A percentile compares a stretch with the other conserved stretches of the same genome.
Evolutionary conservation across 108 stramenopile species (phyloP).

Genomic region (Mediolabrus comicus): DNA sequence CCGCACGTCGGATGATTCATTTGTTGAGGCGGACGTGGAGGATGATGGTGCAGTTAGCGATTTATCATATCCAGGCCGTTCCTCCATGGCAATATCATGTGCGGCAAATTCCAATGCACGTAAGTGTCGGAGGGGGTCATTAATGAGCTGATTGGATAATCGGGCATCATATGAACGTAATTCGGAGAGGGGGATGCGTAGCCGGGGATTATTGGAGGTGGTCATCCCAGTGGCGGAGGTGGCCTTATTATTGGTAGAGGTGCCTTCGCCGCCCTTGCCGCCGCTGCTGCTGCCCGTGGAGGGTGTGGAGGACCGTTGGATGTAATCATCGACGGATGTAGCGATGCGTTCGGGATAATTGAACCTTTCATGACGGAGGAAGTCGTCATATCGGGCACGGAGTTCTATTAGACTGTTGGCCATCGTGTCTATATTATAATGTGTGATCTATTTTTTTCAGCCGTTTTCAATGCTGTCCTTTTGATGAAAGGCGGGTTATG

Average conservation of each 20-base stretch:
- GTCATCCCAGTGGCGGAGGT: slow-evolving; percentile 1
- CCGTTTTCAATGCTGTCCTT: no score
- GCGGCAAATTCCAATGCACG: slow-evolving; percentile 78
- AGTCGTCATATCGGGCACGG: slow-evolving; percentile 41
- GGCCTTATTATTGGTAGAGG: slow-evolving; percentile 4
- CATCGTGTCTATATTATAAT: neutral
- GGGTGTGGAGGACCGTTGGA: slow-evolving; percentile 42
- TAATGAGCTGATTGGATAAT: slow-evolving; percentile 52
- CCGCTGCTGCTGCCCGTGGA: neutral
- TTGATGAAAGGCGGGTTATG: no score
- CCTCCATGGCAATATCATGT: slow-evolving; percentile 70
- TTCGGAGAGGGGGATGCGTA: slow-evolving; percentile 65
- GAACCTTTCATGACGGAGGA: slow-evolving; percentile 40
- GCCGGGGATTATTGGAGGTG: slow-evolving; percentile 55
- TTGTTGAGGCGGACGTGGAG: neutral
- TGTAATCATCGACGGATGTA: slow-evolving; percentile 70
- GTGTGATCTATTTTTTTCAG: no score
- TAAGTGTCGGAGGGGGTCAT: slow-evolving; percentile 78
- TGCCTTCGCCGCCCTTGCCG: neutral
- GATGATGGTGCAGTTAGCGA: neutral
- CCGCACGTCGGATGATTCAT: slow-evolving; percentile 18
- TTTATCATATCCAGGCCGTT: slow-evolving; percentile 79
- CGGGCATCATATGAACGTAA: slow-evolving; percentile 62
- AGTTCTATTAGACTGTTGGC: slow-evolving; percentile 35
- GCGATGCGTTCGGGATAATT: slow-evolving; percentile 51